A percentile compares a stretch with the other conserved stretches of the same genome.
These are phyloP conservation scores for Wickerhamiella sergipiensis DNA, from an alignment of 805 yeast genomes.

Conservation along the genomic window DNA sequence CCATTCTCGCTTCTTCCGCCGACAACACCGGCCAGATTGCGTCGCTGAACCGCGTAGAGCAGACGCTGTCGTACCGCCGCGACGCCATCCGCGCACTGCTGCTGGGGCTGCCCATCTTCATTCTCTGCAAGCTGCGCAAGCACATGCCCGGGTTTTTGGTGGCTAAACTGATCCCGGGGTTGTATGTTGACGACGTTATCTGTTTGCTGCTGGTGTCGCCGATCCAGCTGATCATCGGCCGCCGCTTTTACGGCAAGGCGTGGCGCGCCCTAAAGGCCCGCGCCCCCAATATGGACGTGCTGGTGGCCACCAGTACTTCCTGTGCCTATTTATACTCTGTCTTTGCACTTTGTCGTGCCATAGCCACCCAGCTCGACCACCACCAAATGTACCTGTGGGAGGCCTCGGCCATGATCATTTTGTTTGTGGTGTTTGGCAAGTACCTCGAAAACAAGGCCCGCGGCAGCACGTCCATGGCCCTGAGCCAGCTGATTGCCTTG, in stretches of 20 bases:
- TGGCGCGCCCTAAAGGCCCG: slow-evolving; percentile 51
- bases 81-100: slow-evolving; percentile 39
- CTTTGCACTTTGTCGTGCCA: slow-evolving; percentile 37
- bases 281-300: slow-evolving; percentile 82
- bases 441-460: slow-evolving; percentile 85
- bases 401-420: slow-evolving; percentile 70
- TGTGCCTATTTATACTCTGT: slow-evolving; percentile 67
- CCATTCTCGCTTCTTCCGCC: slow-evolving; percentile 31
- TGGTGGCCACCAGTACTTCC: slow-evolving; percentile 70
- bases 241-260: slow-evolving; percentile 51
- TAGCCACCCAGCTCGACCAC: slow-evolving; percentile 22
- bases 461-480: slow-evolving; percentile 82
- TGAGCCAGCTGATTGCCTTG: slow-evolving; percentile 64
- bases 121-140: slow-evolving; percentile 30
- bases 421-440: slow-evolving; percentile 80
- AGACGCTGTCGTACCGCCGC: slow-evolving; percentile 55
- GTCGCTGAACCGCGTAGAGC: slow-evolving; percentile 53
- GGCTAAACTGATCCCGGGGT: slow-evolving; percentile 39
- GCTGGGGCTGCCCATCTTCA: slow-evolving; percentile 49
- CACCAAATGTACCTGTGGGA: slow-evolving; percentile 44
- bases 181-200: slow-evolving; percentile 49
- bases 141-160: slow-evolving; percentile 25
- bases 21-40: slow-evolving; percentile 59
- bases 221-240: slow-evolving; percentile 56
- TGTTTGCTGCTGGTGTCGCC: slow-evolving; percentile 44